phyloP scores from a whole-genome alignment of 371 early-diverging fungal species.

The Apophysomyces trapeziformis region DNA sequence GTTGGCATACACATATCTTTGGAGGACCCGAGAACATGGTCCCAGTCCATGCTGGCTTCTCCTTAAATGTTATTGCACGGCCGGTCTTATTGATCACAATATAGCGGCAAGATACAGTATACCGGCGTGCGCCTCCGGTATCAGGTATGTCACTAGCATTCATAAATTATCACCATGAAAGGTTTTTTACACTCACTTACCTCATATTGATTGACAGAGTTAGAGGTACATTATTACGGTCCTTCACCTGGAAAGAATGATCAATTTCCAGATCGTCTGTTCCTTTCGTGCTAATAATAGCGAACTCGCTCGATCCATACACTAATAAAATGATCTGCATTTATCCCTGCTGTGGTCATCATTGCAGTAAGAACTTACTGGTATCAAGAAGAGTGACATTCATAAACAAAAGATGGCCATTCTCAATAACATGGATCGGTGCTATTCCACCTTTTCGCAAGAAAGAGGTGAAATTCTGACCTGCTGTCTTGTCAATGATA shows the following conservation, averaged over 20 bases:
- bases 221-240: slow-evolving; percentile 66
- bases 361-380: slow-evolving; percentile 29
- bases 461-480: slow-evolving; percentile 65
- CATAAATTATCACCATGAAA: not conserved
- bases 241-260: slow-evolving; percentile 70
- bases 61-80: slow-evolving; percentile 76
- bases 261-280: slow-evolving; percentile 73
- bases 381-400: slow-evolving; percentile 78
- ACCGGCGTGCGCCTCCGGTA: slow-evolving; percentile 71
- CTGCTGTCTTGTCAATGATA: slow-evolving; percentile 75
- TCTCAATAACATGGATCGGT: slow-evolving; percentile 86
- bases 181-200: slow-evolving; percentile 36
- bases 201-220: slow-evolving; percentile 73
- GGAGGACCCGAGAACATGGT: slow-evolving; percentile 75
- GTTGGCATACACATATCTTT: slow-evolving; percentile 35
- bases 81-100: slow-evolving; percentile 95
- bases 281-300: slow-evolving; percentile 83
- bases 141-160: slow-evolving; percentile 56
- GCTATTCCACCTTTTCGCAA: slow-evolving; percentile 75
- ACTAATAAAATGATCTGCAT: slow-evolving; percentile 25
- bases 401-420: slow-evolving; percentile 79
- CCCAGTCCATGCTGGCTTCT: slow-evolving; percentile 80
- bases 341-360: not conserved
- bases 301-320: slow-evolving; percentile 78
- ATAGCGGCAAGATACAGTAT: slow-evolving; percentile 72